A percentile compares a stretch with the other conserved stretches of the same genome.
These are phyloP conservation scores for Gremmenia infestans DNA, from an alignment of 2,329 filamentous ascomycete genomes.

Conservation along the genomic window DNA sequence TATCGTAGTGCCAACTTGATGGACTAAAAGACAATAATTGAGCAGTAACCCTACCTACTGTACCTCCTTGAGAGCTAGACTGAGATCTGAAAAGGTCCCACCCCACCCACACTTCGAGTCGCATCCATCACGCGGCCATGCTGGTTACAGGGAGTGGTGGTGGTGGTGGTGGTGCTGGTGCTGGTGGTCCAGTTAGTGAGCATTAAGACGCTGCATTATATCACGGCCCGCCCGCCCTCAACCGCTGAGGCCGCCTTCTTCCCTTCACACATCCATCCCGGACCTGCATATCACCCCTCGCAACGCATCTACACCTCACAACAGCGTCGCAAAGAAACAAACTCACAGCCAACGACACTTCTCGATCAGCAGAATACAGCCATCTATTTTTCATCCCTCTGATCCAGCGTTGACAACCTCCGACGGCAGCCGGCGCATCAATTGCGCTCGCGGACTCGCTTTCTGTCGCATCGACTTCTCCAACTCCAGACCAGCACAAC, in stretches of 20 bases:
- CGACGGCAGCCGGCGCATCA: conserved; percentile 23
- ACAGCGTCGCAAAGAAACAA: conserved; percentile 11
- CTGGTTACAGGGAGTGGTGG: not conserved
- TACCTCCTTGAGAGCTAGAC: not conserved
- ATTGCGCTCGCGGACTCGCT: not conserved
- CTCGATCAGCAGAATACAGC: not conserved
- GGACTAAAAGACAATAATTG: not conserved
- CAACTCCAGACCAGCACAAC: conserved; percentile 2
- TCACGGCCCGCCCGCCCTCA: conserved; percentile 7
- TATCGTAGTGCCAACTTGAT: not conserved
- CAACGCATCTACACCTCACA: conserved; percentile 4
- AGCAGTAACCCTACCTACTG: not conserved
- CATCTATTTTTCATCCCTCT: not conserved
- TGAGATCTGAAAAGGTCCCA: not conserved
- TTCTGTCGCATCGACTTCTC: conserved; percentile 8
- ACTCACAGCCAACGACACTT: conserved; percentile 9
- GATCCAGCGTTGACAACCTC: conserved; percentile 3
- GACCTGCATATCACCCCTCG: conserved; percentile 7
- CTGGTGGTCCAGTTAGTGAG: not conserved
- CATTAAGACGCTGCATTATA: conserved; percentile 14
- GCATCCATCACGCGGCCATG: conserved; percentile 8
- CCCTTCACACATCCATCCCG: conserved; percentile 2
- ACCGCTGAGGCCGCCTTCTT: conserved; percentile 5
- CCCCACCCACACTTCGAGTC: not conserved
- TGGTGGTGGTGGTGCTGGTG: not conserved